These are phyloP conservation scores for Solioccasus polychromus DNA, from an alignment of 768 basidiomycete genomes.

Conservation along the genomic window DNA sequence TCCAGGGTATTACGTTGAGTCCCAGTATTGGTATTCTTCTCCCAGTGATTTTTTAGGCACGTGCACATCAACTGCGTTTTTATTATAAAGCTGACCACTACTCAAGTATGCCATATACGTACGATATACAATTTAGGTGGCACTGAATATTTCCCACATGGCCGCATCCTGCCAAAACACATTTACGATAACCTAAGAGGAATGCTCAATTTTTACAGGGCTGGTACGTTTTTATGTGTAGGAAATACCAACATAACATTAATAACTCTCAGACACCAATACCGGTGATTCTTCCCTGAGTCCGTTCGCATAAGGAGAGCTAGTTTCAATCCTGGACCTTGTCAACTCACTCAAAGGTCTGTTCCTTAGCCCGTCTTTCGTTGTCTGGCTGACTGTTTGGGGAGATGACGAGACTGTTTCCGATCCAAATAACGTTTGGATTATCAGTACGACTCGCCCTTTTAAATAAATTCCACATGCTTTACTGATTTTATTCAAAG, in stretches of 20 bases:
- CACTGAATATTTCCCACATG: constrained; percentile 8
- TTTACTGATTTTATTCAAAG: neutral
- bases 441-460: neutral
- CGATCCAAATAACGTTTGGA: neutral
- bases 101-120: too few species aligned
- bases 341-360: neutral
- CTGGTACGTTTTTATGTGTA: neutral
- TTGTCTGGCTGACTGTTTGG: neutral
- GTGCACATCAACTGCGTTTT: too few species aligned
- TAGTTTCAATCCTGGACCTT: neutral
- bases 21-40: too few species aligned
- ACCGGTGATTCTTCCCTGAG: neutral
- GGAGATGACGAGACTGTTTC: neutral
- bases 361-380: neutral
- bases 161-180: constrained; percentile 18
- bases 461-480: neutral
- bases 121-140: too few species aligned
- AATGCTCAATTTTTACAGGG: neutral
- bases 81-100: too few species aligned
- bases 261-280: neutral
- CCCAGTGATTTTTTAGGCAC: too few species aligned
- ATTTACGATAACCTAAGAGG: constrained; percentile 2
- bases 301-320: neutral
- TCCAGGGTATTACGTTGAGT: too few species aligned
- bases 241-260: too few species aligned